Base-by-base conservation (phyloP, 2,329 filamentous ascomycete genomes). In the Metarhizium brunneum region DNA sequence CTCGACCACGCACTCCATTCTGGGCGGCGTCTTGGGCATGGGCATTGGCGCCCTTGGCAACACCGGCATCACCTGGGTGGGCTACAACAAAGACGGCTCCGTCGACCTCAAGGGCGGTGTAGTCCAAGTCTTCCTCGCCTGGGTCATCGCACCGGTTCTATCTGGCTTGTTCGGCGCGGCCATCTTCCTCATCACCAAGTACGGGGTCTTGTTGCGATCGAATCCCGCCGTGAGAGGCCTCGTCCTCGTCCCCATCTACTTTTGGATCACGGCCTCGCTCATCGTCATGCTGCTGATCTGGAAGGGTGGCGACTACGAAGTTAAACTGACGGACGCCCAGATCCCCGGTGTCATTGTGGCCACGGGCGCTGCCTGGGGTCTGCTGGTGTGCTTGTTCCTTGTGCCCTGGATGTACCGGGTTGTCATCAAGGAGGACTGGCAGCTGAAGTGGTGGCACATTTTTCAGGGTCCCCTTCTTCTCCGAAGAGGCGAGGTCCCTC, bases 231-330 rank as follows among this genome's bases (percentile, higher is more conserved):
- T 72, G 63, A 77, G 72, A 64, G 81, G 79, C 32, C 75, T 84
- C 53, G 62, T 76, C 52, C 66, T 74, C 6, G 74, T 83, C 0
- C 82, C 81, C 16, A 58, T 83, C 55, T 84, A 82, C 69, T 83
- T 83, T 62, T 78, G 72, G 63, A 62, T 83, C 47, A 81, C 81
- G 0, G 74, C 76, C 14, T 73, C 73, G 18, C 74, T 84, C 11
- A 71, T 84, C 14, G 73, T 75, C 62, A 80, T 88, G 65, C 79
- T 87, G 57, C 80, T 88, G 56, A 75, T 86, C 59, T 79, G 74
- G 76, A 78, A 78, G 67, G 76, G 76, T 40, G 76, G 72, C 43
- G 66, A 64, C 58, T 75, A 75, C 62, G 62, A 68, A 50, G 66
- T 83, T 57, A 71, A 73, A 10, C 71, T 85, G 40, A 76, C 69